Base-by-base conservation (phyloP, 495 filamentous ascomycete genomes). In the Penicillium samsonianum region DNA sequence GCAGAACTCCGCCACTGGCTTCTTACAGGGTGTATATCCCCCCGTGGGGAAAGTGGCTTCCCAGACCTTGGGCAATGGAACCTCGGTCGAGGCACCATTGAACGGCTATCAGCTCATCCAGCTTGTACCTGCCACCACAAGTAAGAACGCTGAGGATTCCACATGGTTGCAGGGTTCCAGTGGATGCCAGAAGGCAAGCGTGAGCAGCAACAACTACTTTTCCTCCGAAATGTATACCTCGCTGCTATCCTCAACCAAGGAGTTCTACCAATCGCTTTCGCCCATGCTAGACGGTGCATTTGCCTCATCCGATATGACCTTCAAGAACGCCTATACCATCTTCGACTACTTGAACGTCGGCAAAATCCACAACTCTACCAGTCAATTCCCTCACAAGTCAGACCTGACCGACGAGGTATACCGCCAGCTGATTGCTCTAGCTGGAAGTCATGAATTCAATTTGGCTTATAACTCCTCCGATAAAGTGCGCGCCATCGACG, bases 201-300 rank as follows among this genome's bases (percentile, higher is more conserved):
- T 82, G 53, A 90, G 86, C 76, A 89, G 86, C 49, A 85, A 91
- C 71, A 80, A 82, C 67, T 92, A 89, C 68, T 89, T 88, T 71
- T 63, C 52, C n/a, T 86, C 86, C 8, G 52, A 71, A 14, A 76
- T 86, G 28, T 91, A 91, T 70, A 67, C 71, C 25, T 62, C 62
- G 10, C 68, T 83, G 40, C 67, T 83, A 9, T 63, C 70, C 33
- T 76, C 76, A 54, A 91, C 87, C 58, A 62, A 72, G 61, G 74
- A 68, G 54, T 87, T 92, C 76, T 91, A 92, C 78, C 55, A 80
- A 63, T 76, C 71, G 26, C 61, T 93, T 30, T 67, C 82, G 12
- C 83, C 87, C 9, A 72, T 87, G 40, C 76, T 90, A 69, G 82
- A 86, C 65, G 61, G 67, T 31, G 81, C 84, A 4, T 88, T 89